These are phyloP conservation scores for Aquilaria malaccensis DNA, from an alignment of 345 rosid genomes.

Conservation along the genomic window DNA sequence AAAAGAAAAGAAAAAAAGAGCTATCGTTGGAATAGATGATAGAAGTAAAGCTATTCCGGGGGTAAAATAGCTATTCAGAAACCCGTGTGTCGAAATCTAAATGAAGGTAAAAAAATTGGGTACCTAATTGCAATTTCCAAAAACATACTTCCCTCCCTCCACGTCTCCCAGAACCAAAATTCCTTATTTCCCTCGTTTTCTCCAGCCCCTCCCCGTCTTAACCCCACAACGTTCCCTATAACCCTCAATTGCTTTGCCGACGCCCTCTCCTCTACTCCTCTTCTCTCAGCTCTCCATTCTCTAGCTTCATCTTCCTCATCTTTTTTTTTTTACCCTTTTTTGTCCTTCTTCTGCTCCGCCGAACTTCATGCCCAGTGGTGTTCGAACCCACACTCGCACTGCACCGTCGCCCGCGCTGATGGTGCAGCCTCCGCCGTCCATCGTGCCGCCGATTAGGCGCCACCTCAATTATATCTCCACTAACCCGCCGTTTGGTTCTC, in stretches of 20 bases:
- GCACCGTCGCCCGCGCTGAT: slow-evolving; percentile 28
- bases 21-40: too few species aligned
- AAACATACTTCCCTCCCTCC: slow-evolving; percentile 69
- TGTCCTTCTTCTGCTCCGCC: background rate
- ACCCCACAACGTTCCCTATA: too few species aligned
- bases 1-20: too few species aligned
- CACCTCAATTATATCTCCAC: slow-evolving; percentile 67
- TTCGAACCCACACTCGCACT: slow-evolving; percentile 37
- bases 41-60: too few species aligned
- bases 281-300: background rate
- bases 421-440: slow-evolving; percentile 25
- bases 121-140: slow-evolving; percentile 4
- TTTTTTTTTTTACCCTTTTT: too few species aligned
- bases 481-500: slow-evolving; percentile 66
- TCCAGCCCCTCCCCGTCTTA: slow-evolving; percentile 13
- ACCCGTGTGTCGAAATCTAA: too few species aligned
- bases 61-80: too few species aligned
- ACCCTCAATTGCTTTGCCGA: slow-evolving; percentile 1
- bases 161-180: slow-evolving; percentile 59
- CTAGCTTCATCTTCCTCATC: background rate
- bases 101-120: too few species aligned
- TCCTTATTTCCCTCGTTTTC: slow-evolving; percentile 76
- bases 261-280: slow-evolving; percentile 12
- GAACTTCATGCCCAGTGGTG: slow-evolving; percentile 43
- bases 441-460: slow-evolving; percentile 64